Percentiles rank a stretch among this genome's conserved stretches.
Evolutionary conservation across 768 basidiomycete species (phyloP).

Genomic region (Rhizopogon vesiculosus): DNA sequence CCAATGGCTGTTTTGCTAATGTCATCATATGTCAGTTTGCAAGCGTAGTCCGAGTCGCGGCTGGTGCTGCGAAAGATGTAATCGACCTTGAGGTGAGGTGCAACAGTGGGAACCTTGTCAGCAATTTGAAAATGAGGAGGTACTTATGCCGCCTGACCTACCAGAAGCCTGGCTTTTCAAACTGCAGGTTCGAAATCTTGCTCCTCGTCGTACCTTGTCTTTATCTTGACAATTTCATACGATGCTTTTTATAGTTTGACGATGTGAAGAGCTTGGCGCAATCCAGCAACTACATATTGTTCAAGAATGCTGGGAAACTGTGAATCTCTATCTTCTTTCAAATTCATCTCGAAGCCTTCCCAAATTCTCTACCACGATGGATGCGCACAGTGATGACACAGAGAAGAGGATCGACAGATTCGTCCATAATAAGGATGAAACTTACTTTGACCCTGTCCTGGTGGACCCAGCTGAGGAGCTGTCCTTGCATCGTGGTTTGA

Average conservation of each 20-base stretch:
- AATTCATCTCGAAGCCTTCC: not conserved
- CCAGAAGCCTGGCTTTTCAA: not conserved
- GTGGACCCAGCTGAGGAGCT: slow-evolving; percentile 31
- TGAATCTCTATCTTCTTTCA: not conserved
- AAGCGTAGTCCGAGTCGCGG: not conserved
- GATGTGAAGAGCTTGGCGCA: not conserved
- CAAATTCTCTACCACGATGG: not conserved
- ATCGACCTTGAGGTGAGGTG: not conserved
- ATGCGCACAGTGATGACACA: not conserved
- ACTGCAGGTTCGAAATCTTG: not conserved
- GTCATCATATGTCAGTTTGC: not conserved
- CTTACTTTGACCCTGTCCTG: slow-evolving; percentile 10
- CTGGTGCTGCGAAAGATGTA: not conserved
- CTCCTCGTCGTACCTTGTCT: not conserved
- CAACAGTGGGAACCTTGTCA: not conserved
- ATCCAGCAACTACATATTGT: not conserved
- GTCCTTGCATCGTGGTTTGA: slow-evolving; percentile 43
- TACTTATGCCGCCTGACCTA: not conserved
- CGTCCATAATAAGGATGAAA: not conserved
- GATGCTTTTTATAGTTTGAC: not conserved
- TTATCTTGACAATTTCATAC: not conserved
- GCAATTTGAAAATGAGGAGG: too few relatives aligned
- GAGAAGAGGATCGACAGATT: not conserved
- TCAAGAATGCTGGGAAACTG: not conserved
- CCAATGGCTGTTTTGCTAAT: not conserved